These are phyloP conservation scores for Acrodontium crateriforme DNA, from an alignment of 2,329 filamentous ascomycete species.

Conservation along the genomic window DNA sequence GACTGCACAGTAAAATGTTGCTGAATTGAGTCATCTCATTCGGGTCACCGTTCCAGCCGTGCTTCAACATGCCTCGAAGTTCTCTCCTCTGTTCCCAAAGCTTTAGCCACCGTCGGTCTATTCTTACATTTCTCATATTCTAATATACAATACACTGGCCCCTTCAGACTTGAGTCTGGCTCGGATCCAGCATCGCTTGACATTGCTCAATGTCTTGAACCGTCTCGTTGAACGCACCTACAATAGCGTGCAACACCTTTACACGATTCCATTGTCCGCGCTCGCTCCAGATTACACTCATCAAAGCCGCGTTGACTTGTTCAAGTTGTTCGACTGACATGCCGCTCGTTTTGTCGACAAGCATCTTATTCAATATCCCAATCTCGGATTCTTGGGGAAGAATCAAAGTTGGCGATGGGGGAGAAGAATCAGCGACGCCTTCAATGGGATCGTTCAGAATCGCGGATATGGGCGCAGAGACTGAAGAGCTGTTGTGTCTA, in stretches of 20 bases:
- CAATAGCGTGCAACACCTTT: conserved; percentile 50
- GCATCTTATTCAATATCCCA: conserved; percentile 43
- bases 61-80: no score
- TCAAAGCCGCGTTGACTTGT: conserved; percentile 78
- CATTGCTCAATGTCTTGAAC: conserved; percentile 52
- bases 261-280: conserved; percentile 74
- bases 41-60: no score
- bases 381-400: conserved; percentile 41
- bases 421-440: not conserved
- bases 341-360: conserved; percentile 57
- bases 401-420: conserved; percentile 17
- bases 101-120: no score
- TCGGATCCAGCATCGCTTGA: conserved; percentile 29
- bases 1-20: no score
- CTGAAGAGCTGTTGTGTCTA: conserved; percentile 4
- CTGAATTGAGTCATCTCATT: no score
- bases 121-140: no score
- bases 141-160: no score
- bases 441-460: not conserved
- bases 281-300: conserved; percentile 76
- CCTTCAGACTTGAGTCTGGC: conserved; percentile 16
- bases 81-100: no score
- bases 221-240: conserved; percentile 60
- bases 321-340: conserved; percentile 88
- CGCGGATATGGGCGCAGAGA: conserved; percentile 1